phyloP scores from a whole-genome alignment of 1,284 basidiomycete species.

The Megacollybia platyphylla region DNA sequence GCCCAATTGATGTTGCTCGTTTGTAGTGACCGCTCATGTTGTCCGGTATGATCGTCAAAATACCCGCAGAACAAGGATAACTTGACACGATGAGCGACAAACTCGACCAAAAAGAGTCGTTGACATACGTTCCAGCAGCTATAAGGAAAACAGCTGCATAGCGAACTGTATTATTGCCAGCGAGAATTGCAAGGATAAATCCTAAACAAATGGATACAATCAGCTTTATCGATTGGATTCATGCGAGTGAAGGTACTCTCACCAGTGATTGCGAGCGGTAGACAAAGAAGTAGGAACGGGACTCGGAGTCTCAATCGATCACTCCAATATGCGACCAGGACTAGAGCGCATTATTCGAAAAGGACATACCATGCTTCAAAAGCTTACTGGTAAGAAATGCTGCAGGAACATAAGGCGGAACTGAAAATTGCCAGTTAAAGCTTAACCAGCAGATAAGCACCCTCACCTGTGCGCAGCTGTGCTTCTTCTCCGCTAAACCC shows the following conservation, averaged over 20 bases:
- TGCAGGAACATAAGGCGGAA: slow-evolving; percentile 50
- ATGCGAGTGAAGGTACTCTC: not conserved
- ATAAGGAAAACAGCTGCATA: slow-evolving; percentile 47
- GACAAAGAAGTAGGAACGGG: slow-evolving; percentile 44
- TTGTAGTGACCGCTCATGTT: slow-evolving; percentile 53
- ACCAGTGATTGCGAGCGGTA: slow-evolving; percentile 43
- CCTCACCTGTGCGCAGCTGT: slow-evolving; percentile 32
- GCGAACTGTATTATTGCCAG: slow-evolving; percentile 30
- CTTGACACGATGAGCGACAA: slow-evolving; percentile 26
- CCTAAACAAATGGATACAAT: slow-evolving; percentile 17
- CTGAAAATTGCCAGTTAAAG: slow-evolving; percentile 8
- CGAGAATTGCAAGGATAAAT: slow-evolving; percentile 43
- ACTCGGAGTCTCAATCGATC: slow-evolving; percentile 45
- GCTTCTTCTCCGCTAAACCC: slow-evolving; percentile 41
- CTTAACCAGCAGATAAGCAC: too few relatives aligned
- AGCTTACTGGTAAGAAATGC: slow-evolving; percentile 5
- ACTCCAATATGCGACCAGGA: slow-evolving; percentile 36
- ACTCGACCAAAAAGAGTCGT: not conserved
- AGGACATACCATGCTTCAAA: too few relatives aligned
- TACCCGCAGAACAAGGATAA: slow-evolving; percentile 32
- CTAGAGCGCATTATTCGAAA: slow-evolving; percentile 7
- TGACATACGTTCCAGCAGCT: slow-evolving; percentile 40
- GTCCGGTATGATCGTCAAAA: slow-evolving; percentile 40
- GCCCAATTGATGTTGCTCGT: slow-evolving; percentile 42
- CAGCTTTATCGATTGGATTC: too few relatives aligned